phyloP scores from a whole-genome alignment of 2,329 filamentous ascomycete genomes.

The Blastomyces parvus region DNA sequence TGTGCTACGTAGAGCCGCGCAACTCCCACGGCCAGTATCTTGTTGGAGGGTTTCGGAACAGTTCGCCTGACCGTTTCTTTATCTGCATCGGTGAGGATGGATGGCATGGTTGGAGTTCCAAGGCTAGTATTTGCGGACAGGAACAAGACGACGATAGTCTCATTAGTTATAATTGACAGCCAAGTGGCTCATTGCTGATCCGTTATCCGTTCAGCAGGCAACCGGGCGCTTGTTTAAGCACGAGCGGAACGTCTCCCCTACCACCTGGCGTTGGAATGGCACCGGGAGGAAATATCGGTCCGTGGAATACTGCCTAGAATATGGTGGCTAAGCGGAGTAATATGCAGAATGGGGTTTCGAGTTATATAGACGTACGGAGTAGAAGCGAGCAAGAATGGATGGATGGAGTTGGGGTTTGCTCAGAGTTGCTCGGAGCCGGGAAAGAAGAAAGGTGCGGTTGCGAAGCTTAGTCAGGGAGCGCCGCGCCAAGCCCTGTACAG shows the following conservation, averaged over 20 bases:
- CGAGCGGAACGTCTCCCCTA: too few relatives aligned
- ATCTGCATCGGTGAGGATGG: constrained; percentile 79
- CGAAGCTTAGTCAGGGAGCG: not conserved
- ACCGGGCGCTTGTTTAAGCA: not conserved
- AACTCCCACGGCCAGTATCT: constrained; percentile 92
- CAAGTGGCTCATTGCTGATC: not conserved
- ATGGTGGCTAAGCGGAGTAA: not conserved
- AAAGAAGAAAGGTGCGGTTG: not conserved
- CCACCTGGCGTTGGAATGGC: not conserved
- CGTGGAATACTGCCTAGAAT: not conserved
- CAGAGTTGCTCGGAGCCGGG: not conserved
- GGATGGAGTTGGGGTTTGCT: not conserved
- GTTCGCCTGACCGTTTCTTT: constrained; percentile 93
- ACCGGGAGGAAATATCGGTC: not conserved
- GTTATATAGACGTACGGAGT: not conserved
- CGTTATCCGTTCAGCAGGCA: not conserved
- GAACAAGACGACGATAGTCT: not conserved
- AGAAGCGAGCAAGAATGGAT: not conserved
- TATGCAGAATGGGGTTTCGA: not conserved
- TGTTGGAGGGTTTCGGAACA: constrained; percentile 89
- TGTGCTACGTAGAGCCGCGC: constrained; percentile 89
- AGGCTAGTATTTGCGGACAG: not conserved
- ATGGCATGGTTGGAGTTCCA: constrained; percentile 38
- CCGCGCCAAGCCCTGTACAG: not conserved
- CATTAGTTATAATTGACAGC: not conserved